Percentiles rank a stretch among this genome's conserved stretches.
Conservation (phyloP, 176 grass and related monocot genomes). For the Rhynchospora pubera region DNA sequence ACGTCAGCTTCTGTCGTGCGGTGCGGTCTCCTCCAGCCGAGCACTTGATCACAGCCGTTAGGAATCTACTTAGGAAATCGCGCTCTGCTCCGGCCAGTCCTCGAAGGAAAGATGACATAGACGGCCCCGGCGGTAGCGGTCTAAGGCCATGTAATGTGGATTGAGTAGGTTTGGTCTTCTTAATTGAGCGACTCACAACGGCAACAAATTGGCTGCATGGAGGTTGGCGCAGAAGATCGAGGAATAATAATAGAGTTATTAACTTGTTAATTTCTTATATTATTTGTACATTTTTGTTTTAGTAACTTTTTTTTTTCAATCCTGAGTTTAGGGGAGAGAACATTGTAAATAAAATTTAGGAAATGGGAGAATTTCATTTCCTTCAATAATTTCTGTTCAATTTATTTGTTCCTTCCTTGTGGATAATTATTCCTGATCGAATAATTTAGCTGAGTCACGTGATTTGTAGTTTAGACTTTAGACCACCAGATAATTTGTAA, state of each 20-base stretch:
- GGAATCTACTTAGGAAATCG: constrained; percentile 18
- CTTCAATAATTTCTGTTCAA: background rate
- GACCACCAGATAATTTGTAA: background rate
- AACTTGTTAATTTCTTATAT: background rate
- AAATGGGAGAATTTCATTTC: constrained; percentile 41
- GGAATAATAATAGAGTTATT: background rate
- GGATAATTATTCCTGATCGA: background rate
- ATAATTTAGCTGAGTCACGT: background rate
- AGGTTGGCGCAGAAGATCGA: background rate
- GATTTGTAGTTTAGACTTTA: background rate
- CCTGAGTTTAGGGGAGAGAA: background rate
- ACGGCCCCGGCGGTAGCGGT: constrained; percentile 26
- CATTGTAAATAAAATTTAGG: constrained; percentile 7
- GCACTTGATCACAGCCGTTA: constrained; percentile 53
- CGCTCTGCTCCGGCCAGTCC: constrained; percentile 32
- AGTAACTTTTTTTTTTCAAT: background rate
- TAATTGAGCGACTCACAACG: background rate
- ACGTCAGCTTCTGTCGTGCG: constrained; percentile 52
- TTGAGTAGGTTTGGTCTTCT: background rate
- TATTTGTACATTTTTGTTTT: constrained; percentile 5
- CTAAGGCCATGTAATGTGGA: constrained; percentile 17
- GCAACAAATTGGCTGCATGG: background rate
- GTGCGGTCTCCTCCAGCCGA: constrained; percentile 42
- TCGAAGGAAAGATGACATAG: constrained; percentile 17
- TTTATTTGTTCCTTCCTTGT: background rate